Percentiles rank a stretch among this genome's conserved stretches.
phyloP scores from a whole-genome alignment of 2,329 filamentous ascomycete species.

The Thelonectria olida region DNA sequence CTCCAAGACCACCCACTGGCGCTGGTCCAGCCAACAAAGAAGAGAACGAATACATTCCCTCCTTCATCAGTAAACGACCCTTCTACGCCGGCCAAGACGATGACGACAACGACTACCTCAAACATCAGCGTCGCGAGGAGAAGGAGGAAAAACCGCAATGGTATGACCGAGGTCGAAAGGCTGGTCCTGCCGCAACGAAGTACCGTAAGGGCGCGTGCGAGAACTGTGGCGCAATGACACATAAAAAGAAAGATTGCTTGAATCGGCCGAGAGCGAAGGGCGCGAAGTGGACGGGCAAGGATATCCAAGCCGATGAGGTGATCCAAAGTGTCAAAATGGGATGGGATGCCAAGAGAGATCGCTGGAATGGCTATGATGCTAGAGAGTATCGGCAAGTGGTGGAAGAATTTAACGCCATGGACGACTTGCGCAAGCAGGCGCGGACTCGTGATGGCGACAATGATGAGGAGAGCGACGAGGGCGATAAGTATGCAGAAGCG shows the following conservation, averaged over 20 bases:
- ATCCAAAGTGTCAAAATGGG: slow-evolving; percentile 87
- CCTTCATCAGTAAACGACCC: slow-evolving; percentile 97
- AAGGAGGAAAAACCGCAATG: slow-evolving; percentile 82
- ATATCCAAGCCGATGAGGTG: slow-evolving; percentile 92
- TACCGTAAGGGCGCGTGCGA: slow-evolving; percentile 98
- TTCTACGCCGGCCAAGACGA: slow-evolving; percentile 90
- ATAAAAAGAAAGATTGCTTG: slow-evolving; percentile 94
- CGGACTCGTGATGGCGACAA: slow-evolving; percentile 61
- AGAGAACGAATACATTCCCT: slow-evolving; percentile 97
- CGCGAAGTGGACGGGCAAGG: slow-evolving; percentile 89
- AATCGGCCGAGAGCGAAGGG: slow-evolving; percentile 88
- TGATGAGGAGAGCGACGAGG: slow-evolving; percentile 63
- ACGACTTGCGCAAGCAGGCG: slow-evolving; percentile 72
- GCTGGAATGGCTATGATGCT: slow-evolving; percentile 98
- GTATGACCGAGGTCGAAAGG: slow-evolving; percentile 90
- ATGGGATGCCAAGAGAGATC: slow-evolving; percentile 97
- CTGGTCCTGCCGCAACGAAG: slow-evolving; percentile 90
- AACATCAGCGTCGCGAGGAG: slow-evolving; percentile 80
- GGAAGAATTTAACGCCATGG: slow-evolving; percentile 87
- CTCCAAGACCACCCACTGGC: slow-evolving; percentile 45
- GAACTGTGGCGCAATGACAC: slow-evolving; percentile 97
- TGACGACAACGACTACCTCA: slow-evolving; percentile 86
- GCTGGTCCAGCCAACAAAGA: slow-evolving; percentile 72
- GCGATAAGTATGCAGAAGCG: slow-evolving; percentile 88
- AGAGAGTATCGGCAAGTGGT: slow-evolving; percentile 88